Percentiles rank a stretch among this genome's conserved stretches.
These are phyloP conservation scores for Xylaria telfairii DNA, from an alignment of 495 filamentous ascomycete genomes.

Conservation along the genomic window DNA sequence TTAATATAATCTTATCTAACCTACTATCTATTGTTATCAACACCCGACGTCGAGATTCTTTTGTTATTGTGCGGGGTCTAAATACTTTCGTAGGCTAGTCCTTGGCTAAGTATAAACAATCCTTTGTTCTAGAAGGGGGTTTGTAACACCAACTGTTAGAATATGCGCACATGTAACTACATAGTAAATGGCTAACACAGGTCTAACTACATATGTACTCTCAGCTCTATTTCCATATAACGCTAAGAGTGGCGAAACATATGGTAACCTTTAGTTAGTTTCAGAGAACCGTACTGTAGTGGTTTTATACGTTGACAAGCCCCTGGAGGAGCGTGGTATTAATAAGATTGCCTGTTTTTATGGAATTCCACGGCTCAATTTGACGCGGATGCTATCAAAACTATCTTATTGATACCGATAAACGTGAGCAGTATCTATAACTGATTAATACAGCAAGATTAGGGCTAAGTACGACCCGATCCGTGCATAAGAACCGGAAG, in stretches of 20 bases:
- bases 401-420: background rate
- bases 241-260: background rate
- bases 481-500: background rate
- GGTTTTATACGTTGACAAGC: background rate
- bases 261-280: background rate
- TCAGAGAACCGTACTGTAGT: too few species aligned
- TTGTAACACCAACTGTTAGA: too few species aligned
- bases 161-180: too few species aligned
- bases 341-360: background rate
- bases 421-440: background rate
- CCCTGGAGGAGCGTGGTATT: background rate
- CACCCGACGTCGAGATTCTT: too few species aligned
- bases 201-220: background rate
- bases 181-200: too few species aligned
- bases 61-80: too few species aligned
- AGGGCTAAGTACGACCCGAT: too few species aligned
- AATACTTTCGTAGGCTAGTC: too few species aligned
- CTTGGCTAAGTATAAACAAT: background rate
- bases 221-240: constrained; percentile 1
- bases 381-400: background rate
- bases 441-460: too few species aligned
- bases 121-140: too few species aligned
- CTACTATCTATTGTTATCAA: background rate
- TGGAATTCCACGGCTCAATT: background rate
- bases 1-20: background rate